Percentiles rank a stretch among this genome's conserved stretches.
phyloP scores from a whole-genome alignment of 371 early-diverging fungal species.

The Apophysomyces variabilis region DNA sequence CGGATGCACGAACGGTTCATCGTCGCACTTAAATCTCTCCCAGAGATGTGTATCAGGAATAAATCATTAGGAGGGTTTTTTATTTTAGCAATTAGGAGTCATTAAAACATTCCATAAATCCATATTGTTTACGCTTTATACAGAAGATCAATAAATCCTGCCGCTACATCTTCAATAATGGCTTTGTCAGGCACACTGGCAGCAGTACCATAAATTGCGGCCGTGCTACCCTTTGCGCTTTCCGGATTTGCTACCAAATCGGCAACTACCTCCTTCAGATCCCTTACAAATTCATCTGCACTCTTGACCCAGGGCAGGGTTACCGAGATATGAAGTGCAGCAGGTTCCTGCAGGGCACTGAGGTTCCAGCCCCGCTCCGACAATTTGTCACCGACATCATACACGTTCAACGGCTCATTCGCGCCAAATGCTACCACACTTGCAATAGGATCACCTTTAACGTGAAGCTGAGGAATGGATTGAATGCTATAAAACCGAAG shows the following conservation, averaged over 20 bases:
- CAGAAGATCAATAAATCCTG: conserved; percentile 85
- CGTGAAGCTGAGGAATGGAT: conserved; percentile 73
- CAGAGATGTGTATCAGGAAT: not conserved
- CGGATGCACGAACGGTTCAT: conserved; percentile 21
- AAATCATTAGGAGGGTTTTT: not conserved
- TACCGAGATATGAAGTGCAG: conserved; percentile 90
- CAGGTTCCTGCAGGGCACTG: conserved; percentile 87
- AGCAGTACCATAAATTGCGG: conserved; percentile 92
- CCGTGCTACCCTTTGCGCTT: conserved; percentile 73
- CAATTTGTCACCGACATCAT: conserved; percentile 84
- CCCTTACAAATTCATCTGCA: conserved; percentile 78
- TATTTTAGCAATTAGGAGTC: too few species aligned
- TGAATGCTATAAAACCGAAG: conserved; percentile 40
- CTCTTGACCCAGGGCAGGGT: conserved; percentile 80
- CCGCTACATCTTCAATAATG: conserved; percentile 84
- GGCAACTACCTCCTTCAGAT: conserved; percentile 76
- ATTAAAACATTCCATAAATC: too few species aligned
- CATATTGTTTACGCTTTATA: conserved; percentile 65
- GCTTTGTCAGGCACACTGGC: conserved; percentile 85
- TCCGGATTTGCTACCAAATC: conserved; percentile 71
- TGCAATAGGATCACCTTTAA: conserved; percentile 85
- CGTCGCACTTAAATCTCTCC: conserved; percentile 1
- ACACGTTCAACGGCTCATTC: conserved; percentile 72
- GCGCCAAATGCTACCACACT: conserved; percentile 91
- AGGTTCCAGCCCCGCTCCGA: conserved; percentile 82